Percentiles rank a stretch among this genome's conserved stretches.
phyloP scores from a whole-genome alignment of 1,284 basidiomycete genomes.

The Rhizoctonia solani region DNA sequence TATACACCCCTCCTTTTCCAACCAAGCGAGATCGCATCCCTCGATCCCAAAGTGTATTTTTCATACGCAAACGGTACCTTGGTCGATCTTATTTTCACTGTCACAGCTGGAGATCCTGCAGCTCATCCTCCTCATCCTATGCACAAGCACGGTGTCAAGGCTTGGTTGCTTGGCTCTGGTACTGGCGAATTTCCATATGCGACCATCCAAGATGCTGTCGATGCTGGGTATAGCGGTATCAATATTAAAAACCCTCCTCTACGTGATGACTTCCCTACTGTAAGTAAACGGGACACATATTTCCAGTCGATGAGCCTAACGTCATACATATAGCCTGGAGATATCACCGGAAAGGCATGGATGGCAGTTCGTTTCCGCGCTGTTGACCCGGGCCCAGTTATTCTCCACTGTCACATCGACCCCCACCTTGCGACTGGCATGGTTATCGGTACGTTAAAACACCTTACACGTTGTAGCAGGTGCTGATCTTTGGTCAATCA shows the following conservation, averaged over 20 bases:
- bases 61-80: slow-evolving; percentile 21
- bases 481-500: neutral
- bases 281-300: neutral
- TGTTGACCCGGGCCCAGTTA: slow-evolving; percentile 4
- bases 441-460: slow-evolving; percentile 8
- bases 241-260: slow-evolving; percentile 20
- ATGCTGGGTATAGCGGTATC: neutral
- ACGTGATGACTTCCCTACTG: slow-evolving; percentile 11
- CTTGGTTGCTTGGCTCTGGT: slow-evolving; percentile 29
- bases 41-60: slow-evolving; percentile 22
- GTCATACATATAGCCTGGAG: slow-evolving; percentile 1
- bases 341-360: slow-evolving; percentile 13
- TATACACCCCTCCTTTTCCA: slow-evolving; percentile 8
- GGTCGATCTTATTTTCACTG: slow-evolving; percentile 27
- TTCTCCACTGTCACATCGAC: slow-evolving; percentile 33
- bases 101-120: slow-evolving; percentile 17
- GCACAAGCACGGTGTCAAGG: slow-evolving; percentile 33
- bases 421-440: slow-evolving; percentile 22
- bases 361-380: slow-evolving; percentile 10
- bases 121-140: slow-evolving; percentile 17
- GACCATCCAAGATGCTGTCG: slow-evolving; percentile 22
- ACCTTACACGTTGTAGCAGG: neutral
- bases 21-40: slow-evolving; percentile 4
- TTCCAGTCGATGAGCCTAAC: neutral
- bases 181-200: slow-evolving; percentile 15